A percentile compares a stretch with the other conserved stretches of the same genome.
phyloP scores from a whole-genome alignment of 2,329 filamentous ascomycete species.

The Fusarium sp. region DNA sequence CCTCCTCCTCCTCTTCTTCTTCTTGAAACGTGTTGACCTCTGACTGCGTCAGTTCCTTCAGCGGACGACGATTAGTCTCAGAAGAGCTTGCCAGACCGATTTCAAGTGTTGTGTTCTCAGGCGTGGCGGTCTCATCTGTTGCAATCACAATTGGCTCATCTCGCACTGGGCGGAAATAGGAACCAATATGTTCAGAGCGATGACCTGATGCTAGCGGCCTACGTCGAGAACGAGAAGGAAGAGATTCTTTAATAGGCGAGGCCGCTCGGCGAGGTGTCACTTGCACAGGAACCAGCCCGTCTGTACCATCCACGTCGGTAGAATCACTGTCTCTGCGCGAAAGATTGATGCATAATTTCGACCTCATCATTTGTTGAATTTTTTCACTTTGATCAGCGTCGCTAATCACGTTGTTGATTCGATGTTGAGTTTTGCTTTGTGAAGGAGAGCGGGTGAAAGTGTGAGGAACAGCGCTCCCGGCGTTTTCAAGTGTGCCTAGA shows the following conservation, averaged over 20 bases:
- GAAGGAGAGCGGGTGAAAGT: neutral
- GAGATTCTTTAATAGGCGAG: constrained; percentile 3
- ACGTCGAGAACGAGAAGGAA: neutral
- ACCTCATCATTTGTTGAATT: constrained; percentile 44
- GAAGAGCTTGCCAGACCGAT: constrained; percentile 8
- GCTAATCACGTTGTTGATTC: neutral
- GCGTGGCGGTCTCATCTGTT: constrained; percentile 50
- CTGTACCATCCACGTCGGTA: constrained; percentile 45
- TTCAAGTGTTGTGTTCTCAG: constrained; percentile 18
- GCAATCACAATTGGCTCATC: constrained; percentile 49
- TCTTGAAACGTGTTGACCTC: constrained; percentile 34
- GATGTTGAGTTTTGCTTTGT: neutral
- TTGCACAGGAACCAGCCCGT: constrained; percentile 41
- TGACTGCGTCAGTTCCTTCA: constrained; percentile 41
- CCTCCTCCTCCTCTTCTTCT: constrained; percentile 36
- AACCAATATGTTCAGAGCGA: constrained; percentile 45
- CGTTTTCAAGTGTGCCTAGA: neutral
- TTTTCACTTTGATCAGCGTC: neutral
- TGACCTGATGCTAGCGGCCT: constrained; percentile 11
- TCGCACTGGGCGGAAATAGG: constrained; percentile 46
- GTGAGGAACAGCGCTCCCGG: neutral
- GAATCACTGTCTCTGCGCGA: constrained; percentile 47
- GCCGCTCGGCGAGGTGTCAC: constrained; percentile 35
- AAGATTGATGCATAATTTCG: constrained; percentile 48
- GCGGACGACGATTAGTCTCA: constrained; percentile 30